These are phyloP conservation scores for Rhododendron ferrugineum DNA, from an alignment of 148 eudicot species.

Conservation along the genomic window DNA sequence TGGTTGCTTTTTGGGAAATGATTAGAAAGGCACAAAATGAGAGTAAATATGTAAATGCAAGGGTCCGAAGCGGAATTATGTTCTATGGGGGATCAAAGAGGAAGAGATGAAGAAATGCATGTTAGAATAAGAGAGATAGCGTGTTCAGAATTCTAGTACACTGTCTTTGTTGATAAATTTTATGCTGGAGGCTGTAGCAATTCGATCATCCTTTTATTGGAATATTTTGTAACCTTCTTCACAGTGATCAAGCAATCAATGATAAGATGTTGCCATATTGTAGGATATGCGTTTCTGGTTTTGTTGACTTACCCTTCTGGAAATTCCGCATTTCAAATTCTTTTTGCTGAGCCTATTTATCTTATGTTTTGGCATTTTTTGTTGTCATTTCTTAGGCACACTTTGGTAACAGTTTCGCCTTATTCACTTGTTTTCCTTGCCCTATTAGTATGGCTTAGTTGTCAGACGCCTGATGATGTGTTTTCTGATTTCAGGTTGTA, in stretches of 20 bases:
- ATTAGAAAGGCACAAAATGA: not conserved
- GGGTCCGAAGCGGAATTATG: not conserved
- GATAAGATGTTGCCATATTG: not conserved
- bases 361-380: not conserved
- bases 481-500: conserved; percentile 56
- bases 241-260: not conserved
- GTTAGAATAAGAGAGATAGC: not conserved
- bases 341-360: not conserved
- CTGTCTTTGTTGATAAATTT: not conserved
- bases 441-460: not conserved
- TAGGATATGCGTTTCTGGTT: not conserved
- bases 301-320: not conserved
- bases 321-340: not conserved
- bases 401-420: not conserved
- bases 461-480: not conserved
- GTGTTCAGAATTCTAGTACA: not conserved
- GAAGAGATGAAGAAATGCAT: not conserved
- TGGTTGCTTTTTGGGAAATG: not conserved
- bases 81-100: not conserved
- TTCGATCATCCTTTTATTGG: not conserved
- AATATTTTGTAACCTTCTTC: not conserved
- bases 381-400: not conserved
- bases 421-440: not conserved
- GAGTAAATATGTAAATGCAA: not conserved
- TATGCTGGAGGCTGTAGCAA: not conserved